Base-by-base conservation (phyloP, 306 rosid genomes). In the Oemleria cerasiformis region DNA sequence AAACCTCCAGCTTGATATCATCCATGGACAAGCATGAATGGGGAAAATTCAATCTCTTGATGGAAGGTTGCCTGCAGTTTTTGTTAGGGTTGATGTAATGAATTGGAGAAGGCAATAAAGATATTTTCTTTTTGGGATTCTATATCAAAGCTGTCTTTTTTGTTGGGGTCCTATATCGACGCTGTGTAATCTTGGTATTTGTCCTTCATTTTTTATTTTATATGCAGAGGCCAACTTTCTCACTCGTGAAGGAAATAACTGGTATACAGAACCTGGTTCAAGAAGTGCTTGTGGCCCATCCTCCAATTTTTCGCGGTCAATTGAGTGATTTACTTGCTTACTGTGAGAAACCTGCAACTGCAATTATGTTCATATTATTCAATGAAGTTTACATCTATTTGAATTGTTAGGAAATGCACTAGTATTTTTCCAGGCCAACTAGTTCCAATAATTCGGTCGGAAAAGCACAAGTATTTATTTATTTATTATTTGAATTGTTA, bases 141-240 rank as follows among this genome's bases (percentile, higher is more conserved):
- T 30, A 30, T 30, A 30, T 30, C 30, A 25, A 25, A 25, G 30
- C 30, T 25, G 30, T 25, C 2, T 1, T 25, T 25, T 25, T 25
- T 2, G 30, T 25, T 25, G 30, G 30, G 30, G 12, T 8, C 14
- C 15, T 41, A 5, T 25, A 1, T 54, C n/a, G 20, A 15, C 39
- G 25, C 14, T 44, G 54, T 68, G 53, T 36, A 53, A 16, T 56
- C 62, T 19, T 56, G 53, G 55, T 63, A 63, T 42, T 23, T 80
- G 10, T 76, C 60, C 55, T 17, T 43, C n/a, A n/a, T 44, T 44
- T 49, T 16, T 49, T 6, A 14, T 49, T 25, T 73, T 79, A 41
- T 34, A 54, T 85, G 84, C 97, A 91, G 98, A 94, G 84, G 96
- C 98, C 14, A 86, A 85, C 82, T 94, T 94, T 80, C 89, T 94